These are phyloP conservation scores for Angomonas desouzai DNA, from an alignment of 208 protist genomes.

Conservation along the genomic window DNA sequence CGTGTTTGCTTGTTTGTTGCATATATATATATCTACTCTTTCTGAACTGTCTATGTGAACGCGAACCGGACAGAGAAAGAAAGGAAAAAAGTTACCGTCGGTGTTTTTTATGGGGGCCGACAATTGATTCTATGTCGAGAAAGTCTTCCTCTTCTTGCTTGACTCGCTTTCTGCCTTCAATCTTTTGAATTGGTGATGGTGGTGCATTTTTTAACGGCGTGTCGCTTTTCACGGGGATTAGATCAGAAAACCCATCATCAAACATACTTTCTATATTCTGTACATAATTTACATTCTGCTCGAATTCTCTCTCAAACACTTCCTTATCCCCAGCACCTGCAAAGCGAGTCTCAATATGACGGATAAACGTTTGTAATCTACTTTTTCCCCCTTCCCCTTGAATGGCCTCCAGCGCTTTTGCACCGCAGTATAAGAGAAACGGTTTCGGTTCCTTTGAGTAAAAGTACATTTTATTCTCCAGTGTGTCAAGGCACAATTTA, in stretches of 20 bases:
- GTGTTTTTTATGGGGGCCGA: conserved; percentile 21
- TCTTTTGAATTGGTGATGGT: neutral
- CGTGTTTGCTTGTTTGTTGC: too few species aligned
- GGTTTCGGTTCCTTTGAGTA: conserved; percentile 75
- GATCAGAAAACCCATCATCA: neutral
- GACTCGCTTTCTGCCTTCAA: conserved; percentile 34
- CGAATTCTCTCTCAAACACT: neutral
- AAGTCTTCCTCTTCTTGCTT: conserved; percentile 36
- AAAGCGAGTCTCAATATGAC: conserved; percentile 40
- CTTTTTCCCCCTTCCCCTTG: neutral
- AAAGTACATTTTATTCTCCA: conserved; percentile 83
- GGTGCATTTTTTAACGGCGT: neutral
- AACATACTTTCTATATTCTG: conserved; percentile 18
- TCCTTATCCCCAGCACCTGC: neutral
- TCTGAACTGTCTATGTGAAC: too few species aligned
- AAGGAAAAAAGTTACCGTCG: conserved; percentile 1
- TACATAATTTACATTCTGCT: conserved; percentile 4
- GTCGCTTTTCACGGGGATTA: conserved; percentile 2
- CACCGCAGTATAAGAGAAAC: conserved; percentile 47
- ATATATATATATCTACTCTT: neutral
- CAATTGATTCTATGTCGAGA: conserved; percentile 58
- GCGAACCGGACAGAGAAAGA: neutral
- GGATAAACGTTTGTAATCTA: conserved; percentile 39
- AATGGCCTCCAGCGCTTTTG: conserved; percentile 19
- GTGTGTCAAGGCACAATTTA: conserved; percentile 51